Percentiles rank a stretch among this genome's conserved stretches.
Evolutionary conservation across 2,329 filamentous ascomycete species (phyloP).

Genomic region (Cordyceps javanica): DNA sequence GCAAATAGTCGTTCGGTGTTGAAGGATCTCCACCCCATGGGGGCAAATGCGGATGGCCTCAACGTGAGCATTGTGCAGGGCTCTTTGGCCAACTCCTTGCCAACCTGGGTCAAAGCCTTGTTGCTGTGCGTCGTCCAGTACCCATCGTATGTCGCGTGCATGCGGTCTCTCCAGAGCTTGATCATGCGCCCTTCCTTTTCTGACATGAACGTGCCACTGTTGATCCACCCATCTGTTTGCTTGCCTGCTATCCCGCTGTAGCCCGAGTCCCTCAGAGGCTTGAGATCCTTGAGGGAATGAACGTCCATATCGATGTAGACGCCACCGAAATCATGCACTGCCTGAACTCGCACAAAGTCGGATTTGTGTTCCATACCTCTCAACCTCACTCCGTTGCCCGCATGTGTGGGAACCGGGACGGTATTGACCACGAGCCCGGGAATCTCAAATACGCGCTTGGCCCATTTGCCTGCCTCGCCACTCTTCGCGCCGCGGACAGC

Average conservation of each 20-base stretch:
- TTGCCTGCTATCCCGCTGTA: constrained; percentile 16
- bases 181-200: constrained; percentile 16
- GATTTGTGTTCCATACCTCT: constrained; percentile 16
- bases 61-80: constrained; percentile 22
- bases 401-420: constrained; percentile 19
- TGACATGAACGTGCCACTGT: constrained; percentile 22
- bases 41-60: constrained; percentile 20
- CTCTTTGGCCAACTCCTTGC: constrained; percentile 40
- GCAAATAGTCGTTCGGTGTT: constrained; percentile 16
- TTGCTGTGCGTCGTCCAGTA: constrained; percentile 25
- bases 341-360: constrained; percentile 20
- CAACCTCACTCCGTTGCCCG: constrained; percentile 16
- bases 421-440: constrained; percentile 25
- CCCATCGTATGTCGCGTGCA: constrained; percentile 24
- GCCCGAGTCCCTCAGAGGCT: constrained; percentile 10
- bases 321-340: constrained; percentile 18
- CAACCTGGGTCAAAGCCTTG: constrained; percentile 19
- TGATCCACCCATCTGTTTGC: constrained; percentile 16
- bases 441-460: constrained; percentile 18
- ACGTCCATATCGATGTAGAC: constrained; percentile 21
- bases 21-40: constrained; percentile 16
- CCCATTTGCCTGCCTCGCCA: constrained; percentile 19
- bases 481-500: constrained; percentile 20
- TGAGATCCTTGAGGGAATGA: constrained; percentile 14
- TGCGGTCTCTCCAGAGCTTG: constrained; percentile 17